A percentile compares a stretch with the other conserved stretches of the same genome.
phyloP scores from a whole-genome alignment of 2,329 filamentous ascomycete species.

The Fusarium fracticaudum region DNA sequence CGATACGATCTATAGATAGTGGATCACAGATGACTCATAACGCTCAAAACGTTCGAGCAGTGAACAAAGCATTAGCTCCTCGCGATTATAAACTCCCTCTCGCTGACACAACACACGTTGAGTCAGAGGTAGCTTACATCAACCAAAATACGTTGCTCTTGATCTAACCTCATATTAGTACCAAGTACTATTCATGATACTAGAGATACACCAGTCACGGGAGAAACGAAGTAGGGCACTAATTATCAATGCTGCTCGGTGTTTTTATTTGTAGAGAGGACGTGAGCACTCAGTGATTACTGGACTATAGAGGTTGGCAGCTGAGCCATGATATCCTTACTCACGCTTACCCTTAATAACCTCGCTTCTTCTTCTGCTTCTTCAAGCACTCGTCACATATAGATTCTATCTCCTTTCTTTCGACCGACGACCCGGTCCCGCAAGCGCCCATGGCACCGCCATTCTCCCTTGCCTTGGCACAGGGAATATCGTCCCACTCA shows the following conservation, averaged over 20 bases:
- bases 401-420: not conserved
- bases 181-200: constrained; percentile 36
- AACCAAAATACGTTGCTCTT: not conserved
- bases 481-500: not conserved
- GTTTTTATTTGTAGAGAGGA: no score
- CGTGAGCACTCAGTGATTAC: not conserved
- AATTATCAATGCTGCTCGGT: no score
- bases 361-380: not conserved
- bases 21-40: not conserved
- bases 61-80: not conserved
- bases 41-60: not conserved
- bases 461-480: not conserved
- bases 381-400: not conserved
- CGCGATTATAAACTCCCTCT: no score
- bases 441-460: not conserved
- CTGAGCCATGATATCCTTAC: not conserved
- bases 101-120: no score
- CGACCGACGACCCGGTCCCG: not conserved
- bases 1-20: not conserved
- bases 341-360: no score
- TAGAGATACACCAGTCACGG: constrained; percentile 13
- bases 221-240: constrained; percentile 8
- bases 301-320: no score
- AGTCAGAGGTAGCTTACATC: not conserved
- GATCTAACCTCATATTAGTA: not conserved